Conservation (phyloP, 495 filamentous ascomycete species). For the Xylaria venustula region DNA sequence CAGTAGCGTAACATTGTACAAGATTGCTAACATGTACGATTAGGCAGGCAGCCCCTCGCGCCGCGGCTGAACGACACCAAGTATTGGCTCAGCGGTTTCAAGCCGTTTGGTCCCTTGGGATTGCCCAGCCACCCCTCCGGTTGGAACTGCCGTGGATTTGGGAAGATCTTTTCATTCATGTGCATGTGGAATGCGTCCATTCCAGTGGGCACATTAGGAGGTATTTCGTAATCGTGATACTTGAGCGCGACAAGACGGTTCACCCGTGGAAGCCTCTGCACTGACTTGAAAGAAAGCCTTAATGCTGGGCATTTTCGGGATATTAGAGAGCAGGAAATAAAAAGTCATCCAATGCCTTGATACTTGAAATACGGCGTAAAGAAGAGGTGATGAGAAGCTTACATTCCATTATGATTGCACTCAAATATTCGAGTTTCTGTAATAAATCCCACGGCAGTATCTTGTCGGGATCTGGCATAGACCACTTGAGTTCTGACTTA, state of each 20-base stretch:
- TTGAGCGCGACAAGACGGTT: conserved; percentile 8
- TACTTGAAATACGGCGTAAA: too few relatives aligned
- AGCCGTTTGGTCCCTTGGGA: conserved; percentile 17
- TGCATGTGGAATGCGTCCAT: conserved; percentile 37
- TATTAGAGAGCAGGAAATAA: too few relatives aligned
- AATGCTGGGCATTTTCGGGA: too few relatives aligned
- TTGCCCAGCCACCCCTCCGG: conserved; percentile 47
- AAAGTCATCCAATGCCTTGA: too few relatives aligned
- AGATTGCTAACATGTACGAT: too few relatives aligned
- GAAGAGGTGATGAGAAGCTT: too few relatives aligned
- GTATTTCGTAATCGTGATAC: conserved; percentile 15
- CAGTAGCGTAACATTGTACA: too few relatives aligned
- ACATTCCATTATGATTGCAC: conserved; percentile 35
- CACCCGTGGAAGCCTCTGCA: background rate
- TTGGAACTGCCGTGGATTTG: conserved; percentile 36
- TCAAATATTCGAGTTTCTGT: conserved; percentile 36
- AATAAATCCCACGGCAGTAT: conserved; percentile 22
- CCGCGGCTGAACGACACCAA: conserved; percentile 48
- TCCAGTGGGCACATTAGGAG: conserved; percentile 13
- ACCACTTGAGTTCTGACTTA: conserved; percentile 24
- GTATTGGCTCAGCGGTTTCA: conserved; percentile 33
- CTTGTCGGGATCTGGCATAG: conserved; percentile 15
- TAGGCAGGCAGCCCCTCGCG: conserved; percentile 40
- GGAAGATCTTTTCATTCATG: conserved; percentile 37
- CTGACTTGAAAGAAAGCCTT: conserved; percentile 13